Conservation (phyloP, 192 early-diverging fungal genomes). For the Phlyctochytrium bullatum region DNA sequence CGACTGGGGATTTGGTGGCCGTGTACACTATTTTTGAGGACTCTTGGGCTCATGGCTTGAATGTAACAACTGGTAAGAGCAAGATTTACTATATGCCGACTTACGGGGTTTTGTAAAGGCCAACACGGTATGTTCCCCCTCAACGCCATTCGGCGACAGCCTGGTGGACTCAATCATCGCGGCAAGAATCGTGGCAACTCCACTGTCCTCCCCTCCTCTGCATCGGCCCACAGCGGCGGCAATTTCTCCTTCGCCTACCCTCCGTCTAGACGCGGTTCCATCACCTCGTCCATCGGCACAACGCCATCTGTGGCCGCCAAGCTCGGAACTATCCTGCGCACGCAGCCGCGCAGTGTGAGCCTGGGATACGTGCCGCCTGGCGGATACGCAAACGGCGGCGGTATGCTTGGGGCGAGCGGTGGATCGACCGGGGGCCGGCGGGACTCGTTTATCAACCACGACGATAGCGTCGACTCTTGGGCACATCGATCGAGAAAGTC, state of each 20-base stretch:
- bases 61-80: neutral
- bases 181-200: neutral
- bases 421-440: neutral
- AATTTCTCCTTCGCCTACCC: neutral
- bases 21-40: constrained; percentile 2
- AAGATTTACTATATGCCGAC: neutral
- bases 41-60: neutral
- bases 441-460: too few relatives aligned
- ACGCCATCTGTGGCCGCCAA: too few relatives aligned
- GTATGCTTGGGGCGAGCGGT: neutral
- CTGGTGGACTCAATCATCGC: neutral
- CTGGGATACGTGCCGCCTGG: neutral
- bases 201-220: neutral
- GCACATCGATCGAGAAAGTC: too few relatives aligned
- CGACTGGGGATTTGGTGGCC: neutral
- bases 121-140: neutral
- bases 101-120: neutral
- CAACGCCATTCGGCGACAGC: neutral
- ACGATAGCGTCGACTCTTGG: too few relatives aligned
- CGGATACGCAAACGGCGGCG: neutral
- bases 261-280: too few relatives aligned
- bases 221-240: neutral
- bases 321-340: neutral
- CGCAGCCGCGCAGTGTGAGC: neutral
- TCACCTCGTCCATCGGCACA: too few relatives aligned